Evolutionary conservation across 2,329 filamentous ascomycete species (phyloP).

Genomic region (Alternaria novae-zelandiae): DNA sequence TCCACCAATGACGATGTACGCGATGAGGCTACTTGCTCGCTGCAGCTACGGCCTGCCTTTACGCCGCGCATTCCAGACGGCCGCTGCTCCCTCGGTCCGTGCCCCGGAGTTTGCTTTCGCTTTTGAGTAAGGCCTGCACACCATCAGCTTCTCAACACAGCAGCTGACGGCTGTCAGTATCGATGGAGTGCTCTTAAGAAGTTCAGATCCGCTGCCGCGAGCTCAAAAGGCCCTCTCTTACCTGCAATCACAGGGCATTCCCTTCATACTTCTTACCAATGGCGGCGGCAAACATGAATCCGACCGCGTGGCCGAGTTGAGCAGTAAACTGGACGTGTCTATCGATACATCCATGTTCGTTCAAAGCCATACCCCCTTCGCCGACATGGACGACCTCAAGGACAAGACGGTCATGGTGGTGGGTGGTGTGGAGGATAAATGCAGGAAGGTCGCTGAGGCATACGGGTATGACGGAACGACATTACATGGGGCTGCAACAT

Average conservation of each 20-base stretch:
- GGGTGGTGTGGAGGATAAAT: slow-evolving; percentile 60
- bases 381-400: slow-evolving; percentile 66
- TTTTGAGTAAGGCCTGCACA: slow-evolving; percentile 58
- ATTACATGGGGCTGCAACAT: background rate
- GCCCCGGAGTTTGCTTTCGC: slow-evolving; percentile 65
- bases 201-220: slow-evolving; percentile 77
- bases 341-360: slow-evolving; percentile 76
- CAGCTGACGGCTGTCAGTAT: slow-evolving; percentile 63
- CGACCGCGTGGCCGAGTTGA: slow-evolving; percentile 74
- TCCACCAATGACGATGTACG: slow-evolving; percentile 12
- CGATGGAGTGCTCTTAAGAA: slow-evolving; percentile 92
- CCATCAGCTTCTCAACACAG: slow-evolving; percentile 11
- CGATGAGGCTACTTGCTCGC: slow-evolving; percentile 27
- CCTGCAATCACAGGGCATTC: slow-evolving; percentile 76
- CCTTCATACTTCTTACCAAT: slow-evolving; percentile 95
- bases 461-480: slow-evolving; percentile 35
- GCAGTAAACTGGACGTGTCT: slow-evolving; percentile 67
- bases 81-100: slow-evolving; percentile 33
- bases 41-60: slow-evolving; percentile 10
- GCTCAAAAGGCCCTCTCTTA: slow-evolving; percentile 75
- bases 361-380: slow-evolving; percentile 90
- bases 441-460: slow-evolving; percentile 74
- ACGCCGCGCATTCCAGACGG: slow-evolving; percentile 36
- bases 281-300: slow-evolving; percentile 86
- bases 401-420: slow-evolving; percentile 59